phyloP scores from a whole-genome alignment of 202 grass and related monocot species.

The Brachypodium distachyon region DNA sequence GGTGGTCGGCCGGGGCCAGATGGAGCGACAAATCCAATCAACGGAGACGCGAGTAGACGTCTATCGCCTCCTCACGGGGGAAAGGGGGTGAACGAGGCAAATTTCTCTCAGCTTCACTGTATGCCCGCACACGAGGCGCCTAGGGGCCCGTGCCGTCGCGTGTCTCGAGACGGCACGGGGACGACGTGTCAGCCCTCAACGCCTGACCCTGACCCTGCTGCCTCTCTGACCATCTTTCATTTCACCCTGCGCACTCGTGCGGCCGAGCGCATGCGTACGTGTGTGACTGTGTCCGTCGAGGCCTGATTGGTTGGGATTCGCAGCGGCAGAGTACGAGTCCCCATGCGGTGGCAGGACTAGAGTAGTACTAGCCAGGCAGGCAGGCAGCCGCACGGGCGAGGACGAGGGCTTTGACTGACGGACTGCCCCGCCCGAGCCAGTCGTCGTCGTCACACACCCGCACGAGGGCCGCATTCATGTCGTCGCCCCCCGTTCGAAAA shows the following conservation, averaged over 20 bases:
- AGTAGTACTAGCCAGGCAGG: background rate
- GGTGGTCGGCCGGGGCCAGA: too few species aligned
- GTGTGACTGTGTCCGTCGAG: background rate
- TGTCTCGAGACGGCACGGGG: slow-evolving; percentile 28
- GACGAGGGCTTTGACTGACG: background rate
- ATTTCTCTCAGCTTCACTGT: background rate
- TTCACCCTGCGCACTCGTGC: background rate
- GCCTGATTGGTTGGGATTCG: slow-evolving; percentile 1
- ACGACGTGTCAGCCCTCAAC: background rate
- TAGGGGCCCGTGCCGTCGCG: background rate
- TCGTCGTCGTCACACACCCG: background rate
- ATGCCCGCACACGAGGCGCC: background rate
- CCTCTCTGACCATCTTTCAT: slow-evolving; percentile 5
- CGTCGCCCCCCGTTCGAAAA: too few species aligned
- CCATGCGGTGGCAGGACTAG: background rate
- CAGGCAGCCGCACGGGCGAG: background rate
- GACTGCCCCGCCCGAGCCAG: too few species aligned
- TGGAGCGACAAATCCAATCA: too few species aligned
- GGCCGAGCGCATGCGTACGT: background rate
- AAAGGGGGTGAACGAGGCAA: too few species aligned
- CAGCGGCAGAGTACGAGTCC: background rate
- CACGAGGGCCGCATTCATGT: slow-evolving; percentile 36
- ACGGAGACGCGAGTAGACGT: too few species aligned
- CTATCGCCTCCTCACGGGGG: background rate
- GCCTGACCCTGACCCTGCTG: too few species aligned